Percentiles rank a stretch among this genome's conserved stretches.
phyloP scores from a whole-genome alignment of 2,329 filamentous ascomycete genomes.

The Ophiocordyceps camponoti-rufipedis region DNA sequence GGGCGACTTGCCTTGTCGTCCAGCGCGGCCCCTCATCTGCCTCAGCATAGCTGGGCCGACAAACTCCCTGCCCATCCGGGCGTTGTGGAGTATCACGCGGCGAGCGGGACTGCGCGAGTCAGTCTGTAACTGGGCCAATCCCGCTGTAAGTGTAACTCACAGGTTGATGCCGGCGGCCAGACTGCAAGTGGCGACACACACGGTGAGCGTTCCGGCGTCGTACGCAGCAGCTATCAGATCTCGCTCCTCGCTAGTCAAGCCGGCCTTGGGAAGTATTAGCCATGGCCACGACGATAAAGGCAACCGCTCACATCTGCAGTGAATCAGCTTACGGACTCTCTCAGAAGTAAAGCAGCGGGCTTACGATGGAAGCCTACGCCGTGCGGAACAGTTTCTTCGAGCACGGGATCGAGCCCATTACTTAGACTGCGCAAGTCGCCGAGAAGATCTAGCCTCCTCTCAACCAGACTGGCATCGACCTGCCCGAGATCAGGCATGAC shows the following conservation, averaged over 20 bases:
- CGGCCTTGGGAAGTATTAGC: conserved; percentile 25
- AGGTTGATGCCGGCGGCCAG: conserved; percentile 73
- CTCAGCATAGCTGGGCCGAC: conserved; percentile 65
- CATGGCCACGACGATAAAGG: neutral
- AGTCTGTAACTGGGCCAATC: neutral
- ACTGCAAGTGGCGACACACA: conserved; percentile 62
- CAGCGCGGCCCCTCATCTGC: conserved; percentile 65
- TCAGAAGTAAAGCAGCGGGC: conserved; percentile 8
- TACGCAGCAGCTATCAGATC: conserved; percentile 55
- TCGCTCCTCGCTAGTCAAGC: conserved; percentile 57
- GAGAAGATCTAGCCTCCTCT: conserved; percentile 44
- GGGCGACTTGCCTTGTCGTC: conserved; percentile 62
- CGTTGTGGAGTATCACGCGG: conserved; percentile 57
- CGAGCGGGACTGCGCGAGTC: conserved; percentile 32
- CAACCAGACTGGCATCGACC: conserved; percentile 27
- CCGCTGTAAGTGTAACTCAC: conserved; percentile 7
- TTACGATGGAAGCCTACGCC: conserved; percentile 61
- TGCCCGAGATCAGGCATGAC: conserved; percentile 37
- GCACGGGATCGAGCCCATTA: conserved; percentile 44
- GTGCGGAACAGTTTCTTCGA: conserved; percentile 43
- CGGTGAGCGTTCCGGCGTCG: conserved; percentile 46
- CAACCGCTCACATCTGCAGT: conserved; percentile 16
- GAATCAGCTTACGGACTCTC: neutral
- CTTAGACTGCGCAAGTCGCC: conserved; percentile 46
- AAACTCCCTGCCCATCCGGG: conserved; percentile 57